phyloP scores from a whole-genome alignment of 345 rosid genomes.

The Hirschfeldia incana region DNA sequence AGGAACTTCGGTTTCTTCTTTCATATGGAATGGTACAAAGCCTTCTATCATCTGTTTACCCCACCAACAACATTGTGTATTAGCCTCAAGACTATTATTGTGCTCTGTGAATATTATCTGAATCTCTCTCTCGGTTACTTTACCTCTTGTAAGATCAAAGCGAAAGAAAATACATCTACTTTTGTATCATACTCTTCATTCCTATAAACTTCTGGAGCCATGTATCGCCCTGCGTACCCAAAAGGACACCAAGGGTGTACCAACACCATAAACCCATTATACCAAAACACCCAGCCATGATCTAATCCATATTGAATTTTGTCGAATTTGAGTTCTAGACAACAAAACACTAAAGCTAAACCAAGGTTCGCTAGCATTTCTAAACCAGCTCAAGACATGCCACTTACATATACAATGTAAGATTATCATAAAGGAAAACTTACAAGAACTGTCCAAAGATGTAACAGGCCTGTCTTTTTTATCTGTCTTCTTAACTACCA shows the following conservation, averaged over 20 bases:
- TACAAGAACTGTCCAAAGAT: conserved; percentile 63
- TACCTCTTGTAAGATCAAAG: conserved; percentile 86
- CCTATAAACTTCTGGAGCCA: conserved; percentile 79
- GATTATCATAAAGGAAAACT: conserved; percentile 31
- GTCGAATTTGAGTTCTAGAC: background rate
- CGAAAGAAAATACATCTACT: conserved; percentile 83
- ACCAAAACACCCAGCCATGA: background rate
- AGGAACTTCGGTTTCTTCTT: conserved; percentile 67
- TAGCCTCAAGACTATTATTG: background rate
- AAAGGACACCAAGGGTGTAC: background rate
- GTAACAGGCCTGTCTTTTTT: conserved; percentile 58
- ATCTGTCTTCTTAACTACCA: conserved; percentile 57
- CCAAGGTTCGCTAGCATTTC: background rate
- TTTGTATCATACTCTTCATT: conserved; percentile 81
- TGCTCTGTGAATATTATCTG: background rate
- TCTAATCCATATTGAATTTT: background rate
- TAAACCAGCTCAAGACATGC: conserved; percentile 1
- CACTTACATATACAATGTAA: background rate
- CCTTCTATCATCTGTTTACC: conserved; percentile 82
- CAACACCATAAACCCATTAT: conserved; percentile 14
- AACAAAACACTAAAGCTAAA: background rate
- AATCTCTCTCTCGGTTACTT: conserved; percentile 1
- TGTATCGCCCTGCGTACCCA: conserved; percentile 61
- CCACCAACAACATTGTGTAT: conserved; percentile 10
- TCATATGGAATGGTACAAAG: conserved; percentile 57